These are phyloP conservation scores for Cordyceps cicadae DNA, from an alignment of 2,329 filamentous ascomycete genomes.

Conservation along the genomic window DNA sequence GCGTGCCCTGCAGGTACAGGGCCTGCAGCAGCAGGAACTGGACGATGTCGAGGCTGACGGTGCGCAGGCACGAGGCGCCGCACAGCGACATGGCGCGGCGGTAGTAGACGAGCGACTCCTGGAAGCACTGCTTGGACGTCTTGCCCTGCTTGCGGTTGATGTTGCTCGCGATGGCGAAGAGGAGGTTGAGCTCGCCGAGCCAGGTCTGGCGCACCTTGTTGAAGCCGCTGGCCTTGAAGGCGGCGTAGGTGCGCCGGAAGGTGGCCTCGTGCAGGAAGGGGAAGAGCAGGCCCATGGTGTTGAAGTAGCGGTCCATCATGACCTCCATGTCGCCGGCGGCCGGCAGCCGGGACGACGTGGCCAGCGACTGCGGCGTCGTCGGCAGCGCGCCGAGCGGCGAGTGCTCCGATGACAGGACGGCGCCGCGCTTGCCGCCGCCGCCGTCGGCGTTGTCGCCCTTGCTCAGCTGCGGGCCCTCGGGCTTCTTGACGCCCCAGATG, in stretches of 20 bases:
- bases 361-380: neutral
- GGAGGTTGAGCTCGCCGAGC: constrained; percentile 42
- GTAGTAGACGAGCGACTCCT: constrained; percentile 37
- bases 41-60: constrained; percentile 38
- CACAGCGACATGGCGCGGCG: constrained; percentile 35
- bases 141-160: constrained; percentile 22
- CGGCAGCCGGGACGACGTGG: constrained; percentile 13
- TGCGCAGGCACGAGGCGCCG: constrained; percentile 30
- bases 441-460: neutral
- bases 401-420: neutral
- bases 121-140: constrained; percentile 26
- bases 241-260: constrained; percentile 19
- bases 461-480: neutral
- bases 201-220: constrained; percentile 36
- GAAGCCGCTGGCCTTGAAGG: constrained; percentile 17
- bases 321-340: constrained; percentile 13
- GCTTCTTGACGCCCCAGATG: constrained; percentile 1
- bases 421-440: neutral
- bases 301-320: constrained; percentile 20
- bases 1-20: constrained; percentile 46
- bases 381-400: constrained; percentile 7
- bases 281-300: constrained; percentile 22
- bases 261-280: constrained; percentile 21
- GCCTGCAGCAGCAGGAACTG: constrained; percentile 41
- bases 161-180: constrained; percentile 39